A percentile compares a stretch with the other conserved stretches of the same genome.
Conservation (phyloP, 495 filamentous ascomycete species). For the Hypoxylon trugodes region DNA sequence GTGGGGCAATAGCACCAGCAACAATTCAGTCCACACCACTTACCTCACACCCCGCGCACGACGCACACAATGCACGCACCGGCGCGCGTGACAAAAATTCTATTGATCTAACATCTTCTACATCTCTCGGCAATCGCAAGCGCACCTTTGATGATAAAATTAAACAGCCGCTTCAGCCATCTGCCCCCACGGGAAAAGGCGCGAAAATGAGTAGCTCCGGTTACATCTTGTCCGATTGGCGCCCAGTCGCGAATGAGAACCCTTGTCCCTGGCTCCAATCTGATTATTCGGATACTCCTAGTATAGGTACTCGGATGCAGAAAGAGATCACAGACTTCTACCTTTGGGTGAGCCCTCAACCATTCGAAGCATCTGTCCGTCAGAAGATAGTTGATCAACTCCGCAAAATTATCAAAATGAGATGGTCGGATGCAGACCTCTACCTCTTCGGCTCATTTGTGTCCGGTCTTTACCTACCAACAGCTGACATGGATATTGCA, state of each 20-base stretch:
- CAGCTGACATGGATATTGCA: constrained; percentile 91
- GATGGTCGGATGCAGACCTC: constrained; percentile 65
- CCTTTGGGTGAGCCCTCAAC: constrained; percentile 77
- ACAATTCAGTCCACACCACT: constrained; percentile 29
- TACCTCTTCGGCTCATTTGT: constrained; percentile 89
- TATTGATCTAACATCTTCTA: constrained; percentile 42
- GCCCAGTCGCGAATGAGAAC: constrained; percentile 47
- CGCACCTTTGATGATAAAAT: constrained; percentile 75
- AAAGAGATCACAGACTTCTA: constrained; percentile 91
- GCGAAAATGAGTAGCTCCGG: constrained; percentile 55
- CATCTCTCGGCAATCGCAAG: constrained; percentile 63
- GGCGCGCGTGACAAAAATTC: not conserved
- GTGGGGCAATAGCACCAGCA: constrained; percentile 1
- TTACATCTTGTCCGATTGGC: constrained; percentile 67
- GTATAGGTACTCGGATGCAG: constrained; percentile 70
- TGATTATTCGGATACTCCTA: constrained; percentile 58
- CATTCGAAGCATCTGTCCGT: constrained; percentile 79
- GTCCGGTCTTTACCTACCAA: constrained; percentile 88
- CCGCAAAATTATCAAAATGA: constrained; percentile 57
- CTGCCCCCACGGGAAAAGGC: constrained; percentile 57
- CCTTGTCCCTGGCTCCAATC: constrained; percentile 67
- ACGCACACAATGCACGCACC: not conserved
- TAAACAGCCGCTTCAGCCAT: constrained; percentile 56
- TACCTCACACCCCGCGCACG: not conserved
- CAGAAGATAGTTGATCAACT: constrained; percentile 71